phyloP scores from a whole-genome alignment of 257 asterid genomes.

The Apocynum venetum region DNA sequence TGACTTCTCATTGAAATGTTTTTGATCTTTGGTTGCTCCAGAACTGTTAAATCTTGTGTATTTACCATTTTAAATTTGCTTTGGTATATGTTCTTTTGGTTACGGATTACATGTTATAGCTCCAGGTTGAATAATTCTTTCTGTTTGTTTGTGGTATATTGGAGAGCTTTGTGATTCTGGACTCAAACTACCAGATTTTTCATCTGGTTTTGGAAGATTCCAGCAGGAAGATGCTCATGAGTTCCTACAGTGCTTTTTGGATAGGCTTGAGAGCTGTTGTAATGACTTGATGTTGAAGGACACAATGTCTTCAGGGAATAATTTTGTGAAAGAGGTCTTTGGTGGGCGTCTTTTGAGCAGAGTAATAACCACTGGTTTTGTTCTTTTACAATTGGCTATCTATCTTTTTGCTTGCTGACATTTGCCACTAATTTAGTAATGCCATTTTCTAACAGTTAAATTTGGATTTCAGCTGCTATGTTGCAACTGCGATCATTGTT shows the following conservation, averaged over 20 bases:
- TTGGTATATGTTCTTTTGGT: not conserved
- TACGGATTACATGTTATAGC: not conserved
- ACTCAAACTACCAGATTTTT: constrained; percentile 59
- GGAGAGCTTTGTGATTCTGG: constrained; percentile 34
- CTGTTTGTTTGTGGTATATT: not conserved
- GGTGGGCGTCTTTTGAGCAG: constrained; percentile 82
- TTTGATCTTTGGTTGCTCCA: too few species aligned
- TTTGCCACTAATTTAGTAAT: not conserved
- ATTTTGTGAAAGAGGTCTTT: constrained; percentile 62
- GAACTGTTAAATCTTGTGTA: not conserved
- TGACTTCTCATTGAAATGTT: not conserved
- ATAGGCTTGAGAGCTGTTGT: constrained; percentile 54
- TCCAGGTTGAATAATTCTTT: not conserved
- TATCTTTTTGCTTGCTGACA: not conserved
- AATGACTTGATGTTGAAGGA: constrained; percentile 18
- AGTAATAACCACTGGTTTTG: constrained; percentile 32
- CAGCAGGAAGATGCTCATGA: constrained; percentile 95
- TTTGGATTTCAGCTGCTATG: constrained; percentile 69
- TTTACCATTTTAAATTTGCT: not conserved
- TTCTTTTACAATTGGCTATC: not conserved
- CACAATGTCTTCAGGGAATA: constrained; percentile 22
- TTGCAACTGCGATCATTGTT: constrained; percentile 77
- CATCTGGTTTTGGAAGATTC: constrained; percentile 48
- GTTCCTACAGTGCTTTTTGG: constrained; percentile 79
- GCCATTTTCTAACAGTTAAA: constrained; percentile 1